phyloP scores from a whole-genome alignment of 192 early-diverging fungal species.

The Backusella morwellensis region DNA sequence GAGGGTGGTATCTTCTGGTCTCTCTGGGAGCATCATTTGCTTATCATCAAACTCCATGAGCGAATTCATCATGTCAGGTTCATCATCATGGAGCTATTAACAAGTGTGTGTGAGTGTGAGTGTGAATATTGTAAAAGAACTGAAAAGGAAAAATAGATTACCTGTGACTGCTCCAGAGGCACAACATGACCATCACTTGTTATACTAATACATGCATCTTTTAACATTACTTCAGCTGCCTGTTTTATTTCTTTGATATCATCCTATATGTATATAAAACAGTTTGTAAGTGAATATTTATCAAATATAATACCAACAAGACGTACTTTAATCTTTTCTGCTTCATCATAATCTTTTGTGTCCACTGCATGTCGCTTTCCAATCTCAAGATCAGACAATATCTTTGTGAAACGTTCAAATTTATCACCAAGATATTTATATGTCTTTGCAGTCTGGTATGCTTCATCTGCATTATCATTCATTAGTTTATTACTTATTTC shows the following conservation, averaged over 20 bases:
- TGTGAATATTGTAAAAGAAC: background rate
- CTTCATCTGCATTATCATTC: slow-evolving; percentile 44
- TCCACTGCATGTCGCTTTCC: slow-evolving; percentile 59
- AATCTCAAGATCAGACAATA: slow-evolving; percentile 39
- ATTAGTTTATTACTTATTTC: background rate
- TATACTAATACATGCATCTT: slow-evolving; percentile 15
- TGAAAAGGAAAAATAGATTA: background rate
- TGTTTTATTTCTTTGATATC: slow-evolving; percentile 31
- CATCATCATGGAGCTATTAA: background rate
- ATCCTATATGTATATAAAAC: background rate
- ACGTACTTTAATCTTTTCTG: slow-evolving; percentile 66
- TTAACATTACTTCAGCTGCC: slow-evolving; percentile 21
- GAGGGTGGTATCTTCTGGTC: background rate
- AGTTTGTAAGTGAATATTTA: too few species aligned
- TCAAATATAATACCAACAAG: background rate
- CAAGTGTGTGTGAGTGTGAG: background rate
- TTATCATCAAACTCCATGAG: background rate
- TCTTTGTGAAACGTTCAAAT: slow-evolving; percentile 15
- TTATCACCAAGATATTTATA: slow-evolving; percentile 47
- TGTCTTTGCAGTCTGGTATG: slow-evolving; percentile 60
- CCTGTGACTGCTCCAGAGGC: background rate
- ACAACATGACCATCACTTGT: slow-evolving; percentile 20
- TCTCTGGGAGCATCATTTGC: background rate
- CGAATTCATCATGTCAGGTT: background rate
- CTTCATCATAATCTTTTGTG: slow-evolving; percentile 75